Percentiles rank a stretch among this genome's conserved stretches.
Evolutionary conservation across 108 stramenopile genomes (phyloP).

Genomic region (Pseudonitzschia pungens): DNA sequence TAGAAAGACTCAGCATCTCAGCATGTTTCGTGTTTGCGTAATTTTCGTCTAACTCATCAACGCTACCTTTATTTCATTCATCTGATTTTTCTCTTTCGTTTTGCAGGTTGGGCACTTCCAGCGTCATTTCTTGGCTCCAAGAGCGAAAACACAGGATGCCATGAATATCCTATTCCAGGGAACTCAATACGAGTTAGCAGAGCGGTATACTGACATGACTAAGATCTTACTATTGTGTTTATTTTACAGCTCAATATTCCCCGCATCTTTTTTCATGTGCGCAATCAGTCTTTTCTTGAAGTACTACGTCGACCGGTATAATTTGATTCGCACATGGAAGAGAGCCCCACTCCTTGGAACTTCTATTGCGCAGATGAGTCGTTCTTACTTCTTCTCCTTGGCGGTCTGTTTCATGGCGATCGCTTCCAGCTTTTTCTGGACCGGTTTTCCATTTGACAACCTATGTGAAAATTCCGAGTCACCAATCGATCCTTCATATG

Average conservation of each 20-base stretch:
- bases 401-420: constrained; percentile 70
- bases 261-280: constrained; percentile 70
- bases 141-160: constrained; percentile 72
- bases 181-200: constrained; percentile 70
- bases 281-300: constrained; percentile 66
- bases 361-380: constrained; percentile 66
- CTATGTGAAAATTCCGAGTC: constrained; percentile 46
- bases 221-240: constrained; percentile 74
- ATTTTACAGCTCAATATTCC: constrained; percentile 82
- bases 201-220: constrained; percentile 67
- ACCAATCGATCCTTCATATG: constrained; percentile 12
- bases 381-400: constrained; percentile 66
- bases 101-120: constrained; percentile 52
- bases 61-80: neutral
- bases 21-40: constrained; percentile 1
- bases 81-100: constrained; percentile 3
- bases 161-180: constrained; percentile 83
- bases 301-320: constrained; percentile 74
- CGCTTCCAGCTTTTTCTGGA: constrained; percentile 72
- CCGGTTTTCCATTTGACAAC: constrained; percentile 86
- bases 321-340: constrained; percentile 76
- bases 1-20: neutral
- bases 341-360: constrained; percentile 66
- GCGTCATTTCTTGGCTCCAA: constrained; percentile 75
- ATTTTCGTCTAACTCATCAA: neutral